Evolutionary conservation across 495 filamentous ascomycete species (phyloP).

Genomic region (Clavariopsis aquatica): DNA sequence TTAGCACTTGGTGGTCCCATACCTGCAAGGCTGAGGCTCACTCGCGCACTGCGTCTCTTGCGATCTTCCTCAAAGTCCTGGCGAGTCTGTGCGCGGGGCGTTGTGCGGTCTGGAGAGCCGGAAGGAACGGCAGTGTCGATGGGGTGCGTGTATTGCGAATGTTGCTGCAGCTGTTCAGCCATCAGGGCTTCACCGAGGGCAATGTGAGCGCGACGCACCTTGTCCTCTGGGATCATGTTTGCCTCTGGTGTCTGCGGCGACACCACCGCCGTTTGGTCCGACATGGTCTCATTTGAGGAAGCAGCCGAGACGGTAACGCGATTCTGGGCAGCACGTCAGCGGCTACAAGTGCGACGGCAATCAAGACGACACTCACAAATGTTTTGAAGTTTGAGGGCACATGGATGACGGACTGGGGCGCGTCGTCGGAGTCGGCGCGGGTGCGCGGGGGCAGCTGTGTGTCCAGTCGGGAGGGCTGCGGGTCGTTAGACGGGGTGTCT

Average conservation of each 20-base stretch:
- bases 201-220: slow-evolving; percentile 33
- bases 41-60: slow-evolving; percentile 50
- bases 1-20: slow-evolving; percentile 33
- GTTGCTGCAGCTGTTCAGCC: slow-evolving; percentile 28
- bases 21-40: slow-evolving; percentile 68
- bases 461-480: slow-evolving; percentile 63
- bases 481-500: neutral
- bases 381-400: slow-evolving; percentile 74
- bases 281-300: slow-evolving; percentile 26
- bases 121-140: slow-evolving; percentile 63
- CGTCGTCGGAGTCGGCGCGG: slow-evolving; percentile 66
- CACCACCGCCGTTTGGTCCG: slow-evolving; percentile 42
- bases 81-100: slow-evolving; percentile 79
- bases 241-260: slow-evolving; percentile 37
- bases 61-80: slow-evolving; percentile 63
- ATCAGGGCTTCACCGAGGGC: slow-evolving; percentile 2
- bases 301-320: slow-evolving; percentile 11
- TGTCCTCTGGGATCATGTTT: slow-evolving; percentile 36
- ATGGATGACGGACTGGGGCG: slow-evolving; percentile 81
- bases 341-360: slow-evolving; percentile 37
- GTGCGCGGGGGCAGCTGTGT: slow-evolving; percentile 55
- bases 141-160: slow-evolving; percentile 34
- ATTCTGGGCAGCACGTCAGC: slow-evolving; percentile 25
- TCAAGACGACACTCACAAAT: slow-evolving; percentile 61
- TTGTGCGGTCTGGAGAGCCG: slow-evolving; percentile 68